phyloP scores from a whole-genome alignment of 306 rosid genomes.

The Cicer judaicum region DNA sequence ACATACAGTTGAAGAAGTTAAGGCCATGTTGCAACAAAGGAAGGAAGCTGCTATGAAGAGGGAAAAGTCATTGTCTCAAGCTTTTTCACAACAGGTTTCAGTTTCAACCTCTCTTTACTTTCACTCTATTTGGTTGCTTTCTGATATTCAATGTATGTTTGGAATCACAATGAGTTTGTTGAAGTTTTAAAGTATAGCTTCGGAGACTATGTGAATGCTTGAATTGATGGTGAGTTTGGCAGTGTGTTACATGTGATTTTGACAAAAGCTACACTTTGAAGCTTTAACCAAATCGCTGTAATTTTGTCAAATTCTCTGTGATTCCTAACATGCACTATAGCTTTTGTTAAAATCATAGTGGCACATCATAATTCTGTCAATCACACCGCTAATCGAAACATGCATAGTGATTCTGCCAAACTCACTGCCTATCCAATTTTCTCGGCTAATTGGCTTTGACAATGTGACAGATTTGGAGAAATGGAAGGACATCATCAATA shows the following conservation, averaged over 20 bases:
- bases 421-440: neutral
- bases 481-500: conserved; percentile 73
- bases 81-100: conserved; percentile 87
- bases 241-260: neutral
- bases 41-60: conserved; percentile 81
- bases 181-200: neutral
- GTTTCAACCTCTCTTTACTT: neutral
- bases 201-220: neutral
- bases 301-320: neutral
- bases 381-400: no score
- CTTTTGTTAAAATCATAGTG: no score
- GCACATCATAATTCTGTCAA: no score
- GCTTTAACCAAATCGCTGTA: neutral
- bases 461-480: conserved; percentile 65
- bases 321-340: neutral
- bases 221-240: neutral
- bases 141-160: neutral
- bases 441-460: conserved; percentile 33
- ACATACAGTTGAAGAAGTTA: conserved; percentile 90
- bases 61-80: conserved; percentile 74
- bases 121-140: neutral
- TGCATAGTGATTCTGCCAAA: no score
- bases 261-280: neutral
- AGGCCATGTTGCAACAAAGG: conserved; percentile 88
- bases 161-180: neutral